Conservation (phyloP, 164 flowering plant genomes). For the Taxillus chinensis region DNA sequence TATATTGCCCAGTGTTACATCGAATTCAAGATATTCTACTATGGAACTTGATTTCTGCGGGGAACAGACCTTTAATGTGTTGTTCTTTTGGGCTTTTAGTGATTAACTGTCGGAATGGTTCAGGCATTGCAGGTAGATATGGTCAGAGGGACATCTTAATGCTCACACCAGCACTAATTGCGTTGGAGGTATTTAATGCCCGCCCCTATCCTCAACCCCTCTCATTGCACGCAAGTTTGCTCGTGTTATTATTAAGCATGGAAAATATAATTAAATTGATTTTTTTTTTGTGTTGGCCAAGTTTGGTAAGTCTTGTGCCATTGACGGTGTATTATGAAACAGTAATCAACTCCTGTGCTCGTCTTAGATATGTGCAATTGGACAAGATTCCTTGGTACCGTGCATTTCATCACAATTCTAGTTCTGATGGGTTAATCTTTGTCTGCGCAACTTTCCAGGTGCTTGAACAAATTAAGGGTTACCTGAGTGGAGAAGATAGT, state of each 20-base stretch:
- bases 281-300: not conserved
- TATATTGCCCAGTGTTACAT: no score
- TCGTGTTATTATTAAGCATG: not conserved
- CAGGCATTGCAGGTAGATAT: slow-evolving; percentile 71
- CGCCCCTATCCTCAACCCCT: not conserved
- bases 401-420: not conserved
- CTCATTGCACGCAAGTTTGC: not conserved
- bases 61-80: no score
- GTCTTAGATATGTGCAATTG: not conserved
- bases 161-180: slow-evolving; percentile 66
- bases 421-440: not conserved
- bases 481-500: slow-evolving; percentile 20
- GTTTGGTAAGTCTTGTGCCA: no score
- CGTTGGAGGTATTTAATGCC: slow-evolving; percentile 45
- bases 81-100: not conserved
- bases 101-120: not conserved
- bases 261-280: no score
- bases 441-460: slow-evolving; percentile 25
- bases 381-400: not conserved
- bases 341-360: not conserved
- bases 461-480: slow-evolving; percentile 43
- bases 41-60: not conserved
- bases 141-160: slow-evolving; percentile 48
- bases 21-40: not conserved
- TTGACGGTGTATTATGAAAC: not conserved